These are phyloP conservation scores for Ceratorhiza oryzae-sativae DNA, from an alignment of 1,284 basidiomycete species.

Conservation along the genomic window DNA sequence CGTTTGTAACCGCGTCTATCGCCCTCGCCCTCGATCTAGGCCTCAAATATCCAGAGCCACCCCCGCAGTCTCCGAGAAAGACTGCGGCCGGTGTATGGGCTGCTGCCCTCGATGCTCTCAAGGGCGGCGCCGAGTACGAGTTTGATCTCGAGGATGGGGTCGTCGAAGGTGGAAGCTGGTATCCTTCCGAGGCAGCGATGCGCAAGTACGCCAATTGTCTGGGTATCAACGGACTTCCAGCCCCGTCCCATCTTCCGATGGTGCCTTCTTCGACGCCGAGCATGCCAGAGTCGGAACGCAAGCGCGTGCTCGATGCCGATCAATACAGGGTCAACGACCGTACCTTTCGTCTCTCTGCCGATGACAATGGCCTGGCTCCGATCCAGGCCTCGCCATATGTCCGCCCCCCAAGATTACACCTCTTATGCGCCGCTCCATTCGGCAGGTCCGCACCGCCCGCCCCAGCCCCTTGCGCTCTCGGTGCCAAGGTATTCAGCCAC, in stretches of 20 bases:
- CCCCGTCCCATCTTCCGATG: neutral
- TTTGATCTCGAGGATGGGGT: conserved; percentile 22
- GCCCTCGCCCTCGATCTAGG: conserved; percentile 26
- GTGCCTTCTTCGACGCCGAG: neutral
- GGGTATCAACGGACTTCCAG: neutral
- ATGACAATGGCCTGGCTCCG: neutral
- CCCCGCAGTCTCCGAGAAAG: neutral
- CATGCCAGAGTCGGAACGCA: neutral
- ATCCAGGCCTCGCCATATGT: neutral
- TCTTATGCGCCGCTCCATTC: neutral
- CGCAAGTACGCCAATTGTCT: neutral
- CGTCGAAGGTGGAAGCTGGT: conserved; percentile 17
- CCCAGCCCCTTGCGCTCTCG: neutral
- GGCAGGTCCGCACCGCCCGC: neutral
- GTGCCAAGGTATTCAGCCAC: neutral
- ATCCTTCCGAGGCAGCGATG: neutral
- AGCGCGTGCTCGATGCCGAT: neutral
- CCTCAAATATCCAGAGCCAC: conserved; percentile 15
- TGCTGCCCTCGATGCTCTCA: conserved; percentile 3
- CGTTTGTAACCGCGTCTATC: conserved; percentile 16
- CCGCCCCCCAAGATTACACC: neutral
- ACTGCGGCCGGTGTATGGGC: conserved; percentile 15
- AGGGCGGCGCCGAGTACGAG: conserved; percentile 8
- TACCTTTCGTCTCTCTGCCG: conserved; percentile 1
- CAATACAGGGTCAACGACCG: neutral